Evolutionary conservation across 2,329 filamentous ascomycete species (phyloP).

Genomic region (Sporothrix mexicana): DNA sequence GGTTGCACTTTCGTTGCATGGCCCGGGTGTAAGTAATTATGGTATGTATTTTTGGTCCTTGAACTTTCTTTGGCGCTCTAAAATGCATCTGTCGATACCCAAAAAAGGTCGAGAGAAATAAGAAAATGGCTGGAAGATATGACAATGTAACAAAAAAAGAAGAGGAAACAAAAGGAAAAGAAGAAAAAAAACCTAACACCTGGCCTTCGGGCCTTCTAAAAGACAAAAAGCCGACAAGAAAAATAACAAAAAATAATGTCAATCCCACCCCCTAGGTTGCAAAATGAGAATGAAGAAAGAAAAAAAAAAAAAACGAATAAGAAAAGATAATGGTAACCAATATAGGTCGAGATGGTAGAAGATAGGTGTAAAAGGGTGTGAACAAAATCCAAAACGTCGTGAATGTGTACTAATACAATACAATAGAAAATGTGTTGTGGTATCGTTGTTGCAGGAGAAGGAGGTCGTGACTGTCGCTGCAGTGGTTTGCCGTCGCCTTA

Average conservation of each 20-base stretch:
- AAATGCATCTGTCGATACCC: neutral
- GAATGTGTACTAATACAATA: conserved; percentile 30
- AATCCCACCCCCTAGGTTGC: neutral
- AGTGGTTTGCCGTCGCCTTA: neutral
- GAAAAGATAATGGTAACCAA: conserved; percentile 11
- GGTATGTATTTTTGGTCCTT: neutral
- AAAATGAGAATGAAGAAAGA: neutral
- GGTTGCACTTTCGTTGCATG: neutral
- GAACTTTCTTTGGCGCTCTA: conserved; percentile 20
- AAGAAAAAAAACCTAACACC: neutral
- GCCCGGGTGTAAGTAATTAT: neutral
- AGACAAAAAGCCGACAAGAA: conserved; percentile 10
- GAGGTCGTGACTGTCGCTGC: neutral
- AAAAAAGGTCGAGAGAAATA: neutral
- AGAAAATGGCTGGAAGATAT: neutral
- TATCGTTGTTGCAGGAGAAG: neutral
- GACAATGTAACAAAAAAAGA: conserved; percentile 11
- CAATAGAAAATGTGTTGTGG: conserved; percentile 15
- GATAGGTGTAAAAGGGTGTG: neutral
- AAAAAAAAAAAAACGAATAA: neutral
- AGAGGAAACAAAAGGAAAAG: neutral
- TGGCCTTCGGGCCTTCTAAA: conserved; percentile 10
- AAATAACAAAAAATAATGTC: neutral
- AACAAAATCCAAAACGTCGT: conserved; percentile 12
- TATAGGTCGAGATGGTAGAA: neutral